Conservation (phyloP, 2,329 filamentous ascomycete genomes). For the Colletotrichum sojae region DNA sequence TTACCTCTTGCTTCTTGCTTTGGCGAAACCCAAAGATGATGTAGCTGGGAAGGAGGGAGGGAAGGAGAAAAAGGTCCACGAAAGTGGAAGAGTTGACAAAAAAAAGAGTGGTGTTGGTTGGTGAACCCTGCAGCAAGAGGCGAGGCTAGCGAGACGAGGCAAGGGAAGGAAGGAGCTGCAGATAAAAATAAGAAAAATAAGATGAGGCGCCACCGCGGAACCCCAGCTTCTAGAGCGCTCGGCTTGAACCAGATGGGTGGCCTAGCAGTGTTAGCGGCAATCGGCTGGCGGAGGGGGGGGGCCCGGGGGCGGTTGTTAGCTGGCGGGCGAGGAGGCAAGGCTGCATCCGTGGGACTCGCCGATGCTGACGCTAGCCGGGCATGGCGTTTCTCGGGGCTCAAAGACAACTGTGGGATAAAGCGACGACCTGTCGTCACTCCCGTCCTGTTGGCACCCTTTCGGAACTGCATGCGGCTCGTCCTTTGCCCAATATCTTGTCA, state of each 20-base stretch:
- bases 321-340: slow-evolving; percentile 19
- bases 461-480: slow-evolving; percentile 26
- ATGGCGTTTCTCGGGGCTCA: slow-evolving; percentile 29
- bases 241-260: slow-evolving; percentile 8
- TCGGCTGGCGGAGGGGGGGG: not conserved
- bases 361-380: slow-evolving; percentile 17
- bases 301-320: not conserved
- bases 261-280: slow-evolving; percentile 21
- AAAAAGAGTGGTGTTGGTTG: slow-evolving; percentile 12
- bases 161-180: not conserved
- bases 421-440: slow-evolving; percentile 17
- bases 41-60: not conserved
- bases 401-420: slow-evolving; percentile 27
- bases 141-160: slow-evolving; percentile 14
- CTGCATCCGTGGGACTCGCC: slow-evolving; percentile 18
- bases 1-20: not conserved
- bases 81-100: not conserved
- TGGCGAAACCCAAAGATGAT: slow-evolving; percentile 17
- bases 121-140: slow-evolving; percentile 21
- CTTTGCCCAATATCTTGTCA: not conserved
- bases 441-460: slow-evolving; percentile 2
- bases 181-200: slow-evolving; percentile 23
- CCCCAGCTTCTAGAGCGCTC: slow-evolving; percentile 28
- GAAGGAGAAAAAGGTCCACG: slow-evolving; percentile 5
- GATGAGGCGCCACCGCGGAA: slow-evolving; percentile 17